phyloP scores from a whole-genome alignment of 148 eudicot species.

The Cornus kousa region DNA sequence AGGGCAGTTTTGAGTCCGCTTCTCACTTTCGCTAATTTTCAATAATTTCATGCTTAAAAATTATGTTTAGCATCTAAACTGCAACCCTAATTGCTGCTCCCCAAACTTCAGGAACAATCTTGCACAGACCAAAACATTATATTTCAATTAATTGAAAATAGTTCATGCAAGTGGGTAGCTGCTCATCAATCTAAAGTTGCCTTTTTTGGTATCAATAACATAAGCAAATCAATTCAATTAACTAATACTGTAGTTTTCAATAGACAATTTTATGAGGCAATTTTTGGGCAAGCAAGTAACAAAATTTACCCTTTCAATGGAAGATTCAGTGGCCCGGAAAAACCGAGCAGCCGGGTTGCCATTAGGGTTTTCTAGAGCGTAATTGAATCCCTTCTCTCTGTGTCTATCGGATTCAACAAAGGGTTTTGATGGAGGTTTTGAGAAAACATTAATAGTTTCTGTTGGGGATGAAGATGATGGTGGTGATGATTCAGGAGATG shows the following conservation, averaged over 20 bases:
- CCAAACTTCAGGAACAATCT: neutral
- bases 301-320: constrained; percentile 60
- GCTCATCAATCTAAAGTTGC: neutral
- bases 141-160: neutral
- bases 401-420: constrained; percentile 23
- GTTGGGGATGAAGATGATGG: constrained; percentile 12
- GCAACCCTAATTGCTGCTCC: neutral
- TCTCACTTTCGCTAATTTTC: neutral
- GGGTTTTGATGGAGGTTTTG: constrained; percentile 15
- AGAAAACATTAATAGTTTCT: neutral
- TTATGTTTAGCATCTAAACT: neutral
- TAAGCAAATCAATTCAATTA: neutral
- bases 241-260: neutral
- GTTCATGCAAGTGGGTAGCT: neutral
- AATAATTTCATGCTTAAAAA: too few relatives aligned
- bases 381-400: constrained; percentile 10
- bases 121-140: neutral
- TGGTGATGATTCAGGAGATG: constrained; percentile 33
- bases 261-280: neutral
- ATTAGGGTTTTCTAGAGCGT: constrained; percentile 26
- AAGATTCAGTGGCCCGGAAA: constrained; percentile 53
- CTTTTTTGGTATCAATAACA: neutral
- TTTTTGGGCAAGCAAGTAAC: neutral
- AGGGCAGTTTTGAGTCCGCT: neutral
- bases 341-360: constrained; percentile 37